A percentile compares a stretch with the other conserved stretches of the same genome.
phyloP scores from a whole-genome alignment of 1,139 yeast species.

The Pichia sp. region DNA sequence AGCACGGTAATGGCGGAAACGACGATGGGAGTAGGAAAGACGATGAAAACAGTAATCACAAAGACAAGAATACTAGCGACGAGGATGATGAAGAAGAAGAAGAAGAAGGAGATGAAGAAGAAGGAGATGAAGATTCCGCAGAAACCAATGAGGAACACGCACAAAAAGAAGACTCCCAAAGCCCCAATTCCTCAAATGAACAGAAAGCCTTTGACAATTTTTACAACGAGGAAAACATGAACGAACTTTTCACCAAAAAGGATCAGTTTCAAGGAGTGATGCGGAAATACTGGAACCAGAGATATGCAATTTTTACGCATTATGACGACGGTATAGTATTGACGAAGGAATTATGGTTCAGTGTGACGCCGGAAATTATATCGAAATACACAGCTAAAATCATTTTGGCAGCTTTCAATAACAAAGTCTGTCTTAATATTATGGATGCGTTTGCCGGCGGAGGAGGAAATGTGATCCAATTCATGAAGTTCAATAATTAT shows the following conservation, averaged over 20 bases:
- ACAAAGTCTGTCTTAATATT: conserved; percentile 23
- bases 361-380: conserved; percentile 80
- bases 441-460: conserved; percentile 90
- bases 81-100: not conserved
- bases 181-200: too few relatives aligned
- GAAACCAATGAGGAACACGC: too few relatives aligned
- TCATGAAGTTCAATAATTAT: conserved; percentile 49
- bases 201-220: conserved; percentile 1
- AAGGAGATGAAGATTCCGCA: not conserved
- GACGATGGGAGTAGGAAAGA: not conserved
- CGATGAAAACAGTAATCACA: not conserved
- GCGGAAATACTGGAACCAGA: conserved; percentile 50
- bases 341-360: conserved; percentile 77
- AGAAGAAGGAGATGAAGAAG: not conserved
- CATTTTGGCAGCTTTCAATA: conserved; percentile 35
- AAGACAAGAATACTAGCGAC: not conserved
- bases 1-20: not conserved
- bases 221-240: conserved; percentile 6
- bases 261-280: conserved; percentile 20
- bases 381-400: conserved; percentile 60
- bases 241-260: conserved; percentile 6
- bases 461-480: conserved; percentile 88
- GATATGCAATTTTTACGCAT: conserved; percentile 49
- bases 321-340: conserved; percentile 67
- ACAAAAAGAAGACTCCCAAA: too few relatives aligned